Base-by-base conservation (phyloP, 495 filamentous ascomycete species). In the Penicillium maclennaniae region DNA sequence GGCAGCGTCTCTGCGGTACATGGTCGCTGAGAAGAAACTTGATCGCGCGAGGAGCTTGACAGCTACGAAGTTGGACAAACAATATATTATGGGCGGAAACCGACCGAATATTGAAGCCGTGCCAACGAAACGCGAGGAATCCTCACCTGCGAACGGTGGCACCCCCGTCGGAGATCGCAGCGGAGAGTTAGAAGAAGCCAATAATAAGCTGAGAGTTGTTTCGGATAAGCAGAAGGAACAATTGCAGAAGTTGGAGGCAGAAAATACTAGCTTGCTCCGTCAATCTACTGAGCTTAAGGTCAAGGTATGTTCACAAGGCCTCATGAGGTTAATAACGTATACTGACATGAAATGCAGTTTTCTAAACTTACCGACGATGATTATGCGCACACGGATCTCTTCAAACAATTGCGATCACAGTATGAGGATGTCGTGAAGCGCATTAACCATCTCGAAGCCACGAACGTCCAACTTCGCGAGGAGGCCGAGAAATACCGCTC, bases 21-120 rank as follows among this genome's bases (percentile, higher is more conserved):
- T 97, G 81, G 86, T 91, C 53, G 93, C 93, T 4, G 93, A 97
- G 63, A 92, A 92, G 72, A 90, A 88, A 67, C 78, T 97, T 15
- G 93, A 98, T 66, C 84, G 93, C 31, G 83, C 85, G 7, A 88
- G 86, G 65, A 97, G 92, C 62, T 71, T 86, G 44, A 88, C 92
- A 42, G 89, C 96, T n/a, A 86, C 88, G 49, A 97, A 95, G 63
- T 72, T 97, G 49, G 95, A 97, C 65, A 88, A 87, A 57, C 89
- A 96, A 69, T 90, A 89, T 17, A 83, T 92, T 52, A 75, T 87
- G 45, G 80, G 79, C 34, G 78, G 80, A 70, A 55, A 79, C 74
- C 60, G 78, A 70, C 66, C 79, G 28, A 69, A 64, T 44, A 60
- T 63, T 6, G 75, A 76, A 38, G 75, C 75, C 54, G 73, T 82